Evolutionary conservation across 75 land plant species (phyloP), one percentile per base, ranked within the genome.

Genomic region (Picea glauca): DNA sequence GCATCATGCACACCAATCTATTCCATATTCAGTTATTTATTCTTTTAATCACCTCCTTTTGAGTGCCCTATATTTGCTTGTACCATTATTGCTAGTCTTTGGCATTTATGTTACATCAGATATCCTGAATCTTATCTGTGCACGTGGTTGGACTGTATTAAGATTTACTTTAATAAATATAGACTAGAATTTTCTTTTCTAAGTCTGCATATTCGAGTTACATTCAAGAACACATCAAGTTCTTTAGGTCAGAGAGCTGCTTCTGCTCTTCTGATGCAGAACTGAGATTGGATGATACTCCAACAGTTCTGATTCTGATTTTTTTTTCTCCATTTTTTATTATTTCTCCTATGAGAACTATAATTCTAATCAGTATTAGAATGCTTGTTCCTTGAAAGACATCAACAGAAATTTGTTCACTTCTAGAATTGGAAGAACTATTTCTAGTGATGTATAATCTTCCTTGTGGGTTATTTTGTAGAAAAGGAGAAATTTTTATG

Each of bases 401-500:
- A 38, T 38, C 5, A 43, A 43, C 50, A 6, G 5, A 43, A 43
- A 9, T 8, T 26, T 64, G 13, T 33, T 65, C 18, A 3, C 4
- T 18, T 65, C 33, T 65, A 3, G 38, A 13, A 65, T 65, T 65
- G 38, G 6, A 65, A 65, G 68, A 1, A 32, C 5, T 65, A 32
- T 32, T 32, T 33, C 2, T 14, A 65, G 68, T 6, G 38, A 31
- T 9, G 33, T 65, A 32, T 33, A 65, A 65, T 17, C 5, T 13
- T 14, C 68, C 33, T 32, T 65, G 13, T 65, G 40, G 32, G 32
- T 40, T 35, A 11, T 33, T 40, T 79, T 84, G 15, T 79, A 94
- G 97, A 88, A 80, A 63, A 82, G 12, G 79, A 50, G 83, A 73
- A 56, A 87, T 76, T 87, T 92, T 43, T 77, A 64, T 76, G 91